These are phyloP conservation scores for Lentinula sp. DNA, from an alignment of 768 basidiomycete genomes.

Conservation along the genomic window DNA sequence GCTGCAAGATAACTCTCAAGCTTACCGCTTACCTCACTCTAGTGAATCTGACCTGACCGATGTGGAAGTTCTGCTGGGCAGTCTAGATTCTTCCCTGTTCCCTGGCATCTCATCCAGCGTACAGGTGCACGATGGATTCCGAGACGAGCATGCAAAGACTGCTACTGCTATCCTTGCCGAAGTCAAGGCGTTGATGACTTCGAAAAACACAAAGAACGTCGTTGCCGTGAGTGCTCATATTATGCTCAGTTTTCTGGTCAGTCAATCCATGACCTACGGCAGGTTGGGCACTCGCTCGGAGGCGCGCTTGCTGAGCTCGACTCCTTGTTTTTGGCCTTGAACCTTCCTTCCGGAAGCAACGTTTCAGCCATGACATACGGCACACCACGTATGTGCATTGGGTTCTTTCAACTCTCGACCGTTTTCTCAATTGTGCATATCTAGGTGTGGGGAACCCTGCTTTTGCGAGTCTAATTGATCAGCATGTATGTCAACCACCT, in stretches of 20 bases:
- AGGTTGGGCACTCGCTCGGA: slow-evolving; percentile 28
- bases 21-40: not conserved
- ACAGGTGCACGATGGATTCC: slow-evolving; percentile 36
- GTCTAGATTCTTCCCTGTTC: slow-evolving; percentile 30
- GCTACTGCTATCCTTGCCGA: slow-evolving; percentile 23
- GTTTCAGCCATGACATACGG: slow-evolving; percentile 3
- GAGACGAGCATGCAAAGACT: slow-evolving; percentile 26
- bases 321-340: slow-evolving; percentile 23
- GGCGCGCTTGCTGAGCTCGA: slow-evolving; percentile 27
- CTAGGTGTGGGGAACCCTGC: slow-evolving; percentile 37
- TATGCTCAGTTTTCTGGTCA: not conserved
- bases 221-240: slow-evolving; percentile 17
- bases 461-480: slow-evolving; percentile 47
- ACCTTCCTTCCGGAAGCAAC: slow-evolving; percentile 18
- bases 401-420: not conserved
- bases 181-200: slow-evolving; percentile 22
- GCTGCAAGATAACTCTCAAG: no score
- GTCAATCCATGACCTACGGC: not conserved
- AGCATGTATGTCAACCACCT: slow-evolving; percentile 21
- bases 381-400: slow-evolving; percentile 1
- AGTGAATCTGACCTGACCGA: slow-evolving; percentile 36
- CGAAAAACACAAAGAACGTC: slow-evolving; percentile 23
- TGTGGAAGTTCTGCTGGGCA: slow-evolving; percentile 19
- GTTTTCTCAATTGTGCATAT: not conserved
- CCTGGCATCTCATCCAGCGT: slow-evolving; percentile 31